phyloP scores from a whole-genome alignment of 441 rosid species.

The Francoa sonchifolia region DNA sequence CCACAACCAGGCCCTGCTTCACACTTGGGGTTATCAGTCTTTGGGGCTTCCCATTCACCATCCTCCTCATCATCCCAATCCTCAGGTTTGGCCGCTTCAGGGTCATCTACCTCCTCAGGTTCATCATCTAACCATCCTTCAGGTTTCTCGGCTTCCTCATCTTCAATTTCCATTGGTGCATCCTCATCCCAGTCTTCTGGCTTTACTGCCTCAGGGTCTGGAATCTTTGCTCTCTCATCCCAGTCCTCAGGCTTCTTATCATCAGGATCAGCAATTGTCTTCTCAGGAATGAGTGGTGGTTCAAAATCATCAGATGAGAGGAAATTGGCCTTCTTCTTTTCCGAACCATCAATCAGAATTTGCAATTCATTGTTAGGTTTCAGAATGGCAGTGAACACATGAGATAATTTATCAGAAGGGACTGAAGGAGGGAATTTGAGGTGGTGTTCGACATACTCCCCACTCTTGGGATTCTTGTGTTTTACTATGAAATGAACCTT shows the following conservation, averaged over 20 bases:
- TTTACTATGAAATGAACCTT: slow-evolving; percentile 24
- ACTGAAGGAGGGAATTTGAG: slow-evolving; percentile 18
- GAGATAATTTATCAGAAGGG: slow-evolving; percentile 16
- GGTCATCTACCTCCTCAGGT: slow-evolving; percentile 25
- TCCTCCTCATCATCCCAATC: slow-evolving; percentile 31
- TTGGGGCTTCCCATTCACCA: slow-evolving; percentile 27
- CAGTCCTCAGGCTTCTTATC: slow-evolving; percentile 26
- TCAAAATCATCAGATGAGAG: slow-evolving; percentile 18
- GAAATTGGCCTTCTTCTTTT: slow-evolving; percentile 17
- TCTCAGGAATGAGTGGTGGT: slow-evolving; percentile 16
- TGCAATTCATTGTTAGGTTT: slow-evolving; percentile 13
- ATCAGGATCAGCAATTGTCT: slow-evolving; percentile 19
- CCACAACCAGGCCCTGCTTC: slow-evolving; percentile 22
- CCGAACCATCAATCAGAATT: slow-evolving; percentile 19
- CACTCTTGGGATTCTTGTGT: slow-evolving; percentile 21
- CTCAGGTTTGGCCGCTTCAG: slow-evolving; percentile 24
- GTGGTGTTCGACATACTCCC: slow-evolving; percentile 19
- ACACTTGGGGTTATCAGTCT: slow-evolving; percentile 18
- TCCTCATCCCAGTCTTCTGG: slow-evolving; percentile 28
- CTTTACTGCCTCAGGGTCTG: slow-evolving; percentile 15
- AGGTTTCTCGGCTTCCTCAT: slow-evolving; percentile 21
- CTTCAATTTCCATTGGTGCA: slow-evolving; percentile 18
- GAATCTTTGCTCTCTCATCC: slow-evolving; percentile 19
- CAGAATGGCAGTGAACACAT: slow-evolving; percentile 22
- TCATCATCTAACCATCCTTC: slow-evolving; percentile 28